Conservation (phyloP, 768 basidiomycete species). For the Leccinum arenicola region DNA sequence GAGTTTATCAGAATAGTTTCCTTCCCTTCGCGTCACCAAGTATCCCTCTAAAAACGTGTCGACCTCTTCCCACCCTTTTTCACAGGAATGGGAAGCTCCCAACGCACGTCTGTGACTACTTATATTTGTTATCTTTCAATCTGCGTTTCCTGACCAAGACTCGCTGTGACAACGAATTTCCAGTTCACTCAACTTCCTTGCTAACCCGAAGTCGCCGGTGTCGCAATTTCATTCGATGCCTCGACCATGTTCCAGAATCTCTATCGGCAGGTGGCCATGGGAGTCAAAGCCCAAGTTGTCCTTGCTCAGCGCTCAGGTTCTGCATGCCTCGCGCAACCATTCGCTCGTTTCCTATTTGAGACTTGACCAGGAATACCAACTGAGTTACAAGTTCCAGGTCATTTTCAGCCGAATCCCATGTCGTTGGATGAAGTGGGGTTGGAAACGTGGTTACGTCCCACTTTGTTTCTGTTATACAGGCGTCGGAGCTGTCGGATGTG, state of each 20-base stretch:
- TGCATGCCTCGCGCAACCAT: not conserved
- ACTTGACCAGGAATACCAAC: not conserved
- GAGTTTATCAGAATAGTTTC: no score
- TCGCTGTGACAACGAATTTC: not conserved
- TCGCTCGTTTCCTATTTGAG: not conserved
- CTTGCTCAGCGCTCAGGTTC: not conserved
- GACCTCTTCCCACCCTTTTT: not conserved
- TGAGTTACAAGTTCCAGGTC: not conserved
- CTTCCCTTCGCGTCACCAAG: no score
- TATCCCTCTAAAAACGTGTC: not conserved
- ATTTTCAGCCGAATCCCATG: not conserved
- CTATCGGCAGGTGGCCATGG: not conserved
- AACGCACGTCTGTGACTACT: not conserved
- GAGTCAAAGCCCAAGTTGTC: not conserved
- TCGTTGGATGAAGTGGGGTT: not conserved
- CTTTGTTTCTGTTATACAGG: not conserved
- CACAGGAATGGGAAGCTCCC: not conserved
- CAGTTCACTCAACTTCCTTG: not conserved
- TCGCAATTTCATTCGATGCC: not conserved
- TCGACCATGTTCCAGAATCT: not conserved
- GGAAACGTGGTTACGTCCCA: not conserved
- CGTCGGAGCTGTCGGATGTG: not conserved
- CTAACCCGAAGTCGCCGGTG: not conserved
- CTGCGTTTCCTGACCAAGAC: not conserved
- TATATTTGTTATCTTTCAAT: not conserved